A percentile compares a stretch with the other conserved stretches of the same genome.
Evolutionary conservation across 2,329 filamentous ascomycete species (phyloP).

Genomic region (Cladosporium sp.): DNA sequence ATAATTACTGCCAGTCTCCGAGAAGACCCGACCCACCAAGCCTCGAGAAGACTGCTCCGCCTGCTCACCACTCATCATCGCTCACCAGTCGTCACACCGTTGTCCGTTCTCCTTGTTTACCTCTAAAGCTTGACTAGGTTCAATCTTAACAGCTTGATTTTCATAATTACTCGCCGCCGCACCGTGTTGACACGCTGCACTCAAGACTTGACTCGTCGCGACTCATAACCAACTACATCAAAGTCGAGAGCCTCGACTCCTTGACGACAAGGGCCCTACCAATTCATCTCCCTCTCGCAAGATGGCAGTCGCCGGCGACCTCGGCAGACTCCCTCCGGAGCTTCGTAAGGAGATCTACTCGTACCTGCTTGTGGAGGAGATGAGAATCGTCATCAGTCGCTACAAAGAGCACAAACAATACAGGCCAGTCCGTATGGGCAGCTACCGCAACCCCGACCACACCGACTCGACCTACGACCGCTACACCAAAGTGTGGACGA

Average conservation of each 20-base stretch:
- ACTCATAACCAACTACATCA: constrained; percentile 14
- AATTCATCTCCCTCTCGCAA: neutral
- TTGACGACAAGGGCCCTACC: neutral
- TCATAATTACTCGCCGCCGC: neutral
- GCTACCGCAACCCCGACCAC: neutral
- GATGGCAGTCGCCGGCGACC: neutral
- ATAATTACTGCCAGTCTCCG: neutral
- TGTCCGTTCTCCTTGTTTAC: neutral
- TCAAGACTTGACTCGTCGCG: neutral
- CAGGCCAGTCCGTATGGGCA: neutral
- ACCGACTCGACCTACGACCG: neutral
- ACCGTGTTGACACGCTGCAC: neutral
- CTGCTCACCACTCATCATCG: no score
- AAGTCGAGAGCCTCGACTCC: neutral
- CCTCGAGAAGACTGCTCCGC: neutral
- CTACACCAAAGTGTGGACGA: neutral
- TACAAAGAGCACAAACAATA: neutral
- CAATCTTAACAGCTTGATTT: neutral
- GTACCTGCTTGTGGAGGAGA: constrained; percentile 16
- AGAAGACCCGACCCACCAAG: neutral
- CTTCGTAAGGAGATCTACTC: constrained; percentile 27
- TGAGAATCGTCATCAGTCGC: neutral
- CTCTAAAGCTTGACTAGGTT: neutral
- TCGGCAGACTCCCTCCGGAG: constrained; percentile 23
- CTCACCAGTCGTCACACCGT: neutral